These are phyloP conservation scores for Pseudocercospora ulei DNA, from an alignment of 2,329 filamentous ascomycete genomes.

Conservation along the genomic window DNA sequence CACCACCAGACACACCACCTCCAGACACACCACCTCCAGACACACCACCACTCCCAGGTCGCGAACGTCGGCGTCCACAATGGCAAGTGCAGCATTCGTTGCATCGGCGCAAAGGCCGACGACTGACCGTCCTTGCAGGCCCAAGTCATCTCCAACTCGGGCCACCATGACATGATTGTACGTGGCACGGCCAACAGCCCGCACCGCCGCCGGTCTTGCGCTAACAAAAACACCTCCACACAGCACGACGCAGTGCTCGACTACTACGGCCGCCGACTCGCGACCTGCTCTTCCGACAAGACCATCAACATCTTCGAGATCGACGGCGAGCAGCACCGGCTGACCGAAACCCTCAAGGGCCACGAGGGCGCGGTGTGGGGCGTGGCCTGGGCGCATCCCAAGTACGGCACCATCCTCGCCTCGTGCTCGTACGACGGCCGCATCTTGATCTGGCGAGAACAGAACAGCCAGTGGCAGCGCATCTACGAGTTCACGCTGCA, in stretches of 20 bases:
- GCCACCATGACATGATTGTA: constrained; percentile 99
- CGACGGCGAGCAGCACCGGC: constrained; percentile 78
- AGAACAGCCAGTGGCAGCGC: constrained; percentile 53
- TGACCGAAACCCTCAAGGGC: constrained; percentile 92
- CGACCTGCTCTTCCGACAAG: constrained; percentile 94
- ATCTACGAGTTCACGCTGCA: constrained; percentile 90
- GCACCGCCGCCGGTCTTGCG: background rate
- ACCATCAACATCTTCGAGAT: constrained; percentile 99
- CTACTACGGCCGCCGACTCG: constrained; percentile 92
- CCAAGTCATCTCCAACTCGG: constrained; percentile 72
- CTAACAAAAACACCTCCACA: constrained; percentile 33
- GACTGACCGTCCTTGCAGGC: constrained; percentile 42
- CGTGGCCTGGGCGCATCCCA: constrained; percentile 94
- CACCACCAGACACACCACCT: too few relatives aligned
- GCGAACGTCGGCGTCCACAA: constrained; percentile 1
- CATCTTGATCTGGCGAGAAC: constrained; percentile 96
- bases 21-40: too few relatives aligned
- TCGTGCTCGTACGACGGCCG: constrained; percentile 95
- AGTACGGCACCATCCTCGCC: constrained; percentile 95
- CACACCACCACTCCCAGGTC: too few relatives aligned
- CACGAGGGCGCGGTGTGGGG: constrained; percentile 98
- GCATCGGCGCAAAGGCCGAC: constrained; percentile 10
- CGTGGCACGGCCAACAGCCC: constrained; percentile 36
- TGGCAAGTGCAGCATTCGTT: constrained; percentile 8
- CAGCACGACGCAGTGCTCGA: constrained; percentile 95